Base-by-base conservation (phyloP, 306 rosid genomes). In the Hippophae tibetana region DNA sequence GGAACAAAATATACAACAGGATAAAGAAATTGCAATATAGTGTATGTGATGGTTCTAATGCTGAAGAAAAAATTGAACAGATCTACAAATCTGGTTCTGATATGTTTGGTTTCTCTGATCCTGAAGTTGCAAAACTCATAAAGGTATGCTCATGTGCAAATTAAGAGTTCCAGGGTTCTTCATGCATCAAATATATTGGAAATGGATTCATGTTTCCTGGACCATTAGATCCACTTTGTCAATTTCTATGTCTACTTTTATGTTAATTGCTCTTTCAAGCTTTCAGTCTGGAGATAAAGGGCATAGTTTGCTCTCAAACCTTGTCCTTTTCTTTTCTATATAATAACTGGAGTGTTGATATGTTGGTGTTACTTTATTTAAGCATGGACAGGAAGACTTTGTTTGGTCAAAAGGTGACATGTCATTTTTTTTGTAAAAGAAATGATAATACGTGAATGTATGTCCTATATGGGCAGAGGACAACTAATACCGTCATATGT, bases 21-120 rank as follows among this genome's bases (percentile, higher is more conserved):
- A 78, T 92, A 57, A 81, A 64, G 76, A 74, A 77, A 69, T 14
- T 66, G 60, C 86, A 78, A 75, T 80, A 46, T 58, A 69, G 50
- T 60, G 71, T 57, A 58, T 76, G 83, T 62, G 89, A 83, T 70
- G 78, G 55, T 53, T 64, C 80, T 60, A 64, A 61, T 69, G 76
- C 81, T 46, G 85, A 79, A 43, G 64, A 65, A 59, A 74, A 69
- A 65, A 52, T 55, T 27, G 93, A 73, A 69, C 69, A 61, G 62
- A 71, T 70, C 56, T 78, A 66, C 56, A 79, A 77, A 68, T 80
- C 98, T 44, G 98, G 98, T 44, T 78, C 98, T 63, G 78, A 85
- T 56, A 92, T 92, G 98, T 92, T 92, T 63, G 98, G 98, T 44
- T 87, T 92, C 84, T 85, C 89, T 64, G 78, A 70, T 73, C 84